Conservation (phyloP, 2,329 filamentous ascomycete species). For the Ophiostoma ulmi region DNA sequence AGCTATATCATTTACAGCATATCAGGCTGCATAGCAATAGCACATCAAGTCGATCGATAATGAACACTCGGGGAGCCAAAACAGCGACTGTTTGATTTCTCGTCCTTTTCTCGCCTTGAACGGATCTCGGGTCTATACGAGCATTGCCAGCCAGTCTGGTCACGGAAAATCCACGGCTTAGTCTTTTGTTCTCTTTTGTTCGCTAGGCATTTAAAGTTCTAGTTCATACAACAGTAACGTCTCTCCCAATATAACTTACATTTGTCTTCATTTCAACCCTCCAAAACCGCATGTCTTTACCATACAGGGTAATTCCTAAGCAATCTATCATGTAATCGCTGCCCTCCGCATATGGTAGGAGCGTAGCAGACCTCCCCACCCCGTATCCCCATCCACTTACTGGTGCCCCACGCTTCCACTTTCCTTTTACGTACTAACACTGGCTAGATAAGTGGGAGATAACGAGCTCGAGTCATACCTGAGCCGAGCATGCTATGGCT, state of each 20-base stretch:
- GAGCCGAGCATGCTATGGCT: neutral
- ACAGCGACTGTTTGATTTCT: neutral
- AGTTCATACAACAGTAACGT: neutral
- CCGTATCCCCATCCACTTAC: neutral
- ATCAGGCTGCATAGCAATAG: no score
- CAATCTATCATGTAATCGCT: neutral
- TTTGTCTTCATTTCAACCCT: neutral
- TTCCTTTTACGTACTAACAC: conserved; percentile 13
- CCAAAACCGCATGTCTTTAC: neutral
- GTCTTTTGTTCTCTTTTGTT: neutral
- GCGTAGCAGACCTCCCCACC: neutral
- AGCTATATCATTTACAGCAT: no score
- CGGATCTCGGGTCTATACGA: neutral
- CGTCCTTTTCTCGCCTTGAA: neutral
- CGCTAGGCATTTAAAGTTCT: neutral
- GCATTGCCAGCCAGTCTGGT: no score
- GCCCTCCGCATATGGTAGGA: neutral
- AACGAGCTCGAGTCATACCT: neutral
- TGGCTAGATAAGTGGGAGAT: neutral
- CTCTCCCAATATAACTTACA: neutral
- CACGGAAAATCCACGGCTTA: neutral
- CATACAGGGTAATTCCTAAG: neutral
- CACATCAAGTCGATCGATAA: no score
- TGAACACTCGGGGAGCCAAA: neutral
- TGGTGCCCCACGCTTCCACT: conserved; percentile 4